Percentiles rank a stretch among this genome's conserved stretches.
Evolutionary conservation across 78 protist species (phyloP).

Genomic region (Emiliania huxleyi): DNA sequence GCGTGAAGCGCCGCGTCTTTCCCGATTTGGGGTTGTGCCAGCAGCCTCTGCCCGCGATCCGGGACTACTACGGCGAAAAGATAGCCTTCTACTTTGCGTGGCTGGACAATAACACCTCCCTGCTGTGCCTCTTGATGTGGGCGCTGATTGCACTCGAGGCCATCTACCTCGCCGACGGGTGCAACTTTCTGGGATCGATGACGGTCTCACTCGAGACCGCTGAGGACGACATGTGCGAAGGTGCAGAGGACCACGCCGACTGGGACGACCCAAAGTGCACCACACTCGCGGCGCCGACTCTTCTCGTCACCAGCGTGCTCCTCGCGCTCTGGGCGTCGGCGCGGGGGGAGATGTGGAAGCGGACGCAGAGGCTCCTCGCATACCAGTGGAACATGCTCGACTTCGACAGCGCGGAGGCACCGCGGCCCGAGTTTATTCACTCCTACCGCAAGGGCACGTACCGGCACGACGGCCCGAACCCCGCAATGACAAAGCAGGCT

Average conservation of each 20-base stretch:
- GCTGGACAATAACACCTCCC: background rate
- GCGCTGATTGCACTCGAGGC: background rate
- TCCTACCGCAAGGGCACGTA: background rate
- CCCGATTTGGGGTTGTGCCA: background rate
- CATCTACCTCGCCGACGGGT: background rate
- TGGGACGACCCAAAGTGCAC: no score
- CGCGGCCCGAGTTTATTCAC: background rate
- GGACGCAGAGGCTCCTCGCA: no score
- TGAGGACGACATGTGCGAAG: no score
- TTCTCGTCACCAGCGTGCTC: background rate
- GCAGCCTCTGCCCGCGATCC: background rate
- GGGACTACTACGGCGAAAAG: conserved; percentile 1
- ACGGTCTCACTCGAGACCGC: no score
- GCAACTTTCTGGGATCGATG: background rate
- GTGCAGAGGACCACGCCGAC: no score
- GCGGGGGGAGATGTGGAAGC: no score
- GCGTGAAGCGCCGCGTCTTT: background rate
- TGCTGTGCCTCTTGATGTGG: background rate
- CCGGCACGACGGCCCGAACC: no score
- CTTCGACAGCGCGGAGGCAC: background rate
- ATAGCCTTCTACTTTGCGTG: background rate
- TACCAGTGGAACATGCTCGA: background rate
- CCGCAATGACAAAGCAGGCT: no score
- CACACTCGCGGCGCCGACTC: background rate
- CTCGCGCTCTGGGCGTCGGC: background rate